phyloP scores from a whole-genome alignment of 164 flowering plant species.

The Aristolochia fimbriata region DNA sequence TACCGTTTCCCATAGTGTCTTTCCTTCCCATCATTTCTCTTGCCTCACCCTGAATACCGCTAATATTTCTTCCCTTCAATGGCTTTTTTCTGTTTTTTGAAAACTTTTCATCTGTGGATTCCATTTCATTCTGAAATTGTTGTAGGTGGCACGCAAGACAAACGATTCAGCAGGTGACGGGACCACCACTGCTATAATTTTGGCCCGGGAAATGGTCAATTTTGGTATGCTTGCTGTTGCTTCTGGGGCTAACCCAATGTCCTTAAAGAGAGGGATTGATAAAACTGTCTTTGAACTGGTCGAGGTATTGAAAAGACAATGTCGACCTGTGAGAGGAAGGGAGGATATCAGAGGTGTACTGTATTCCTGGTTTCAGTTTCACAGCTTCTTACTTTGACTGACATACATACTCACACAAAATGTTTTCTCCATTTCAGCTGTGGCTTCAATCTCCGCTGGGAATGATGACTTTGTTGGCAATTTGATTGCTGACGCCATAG shows the following conservation, averaged over 20 bases:
- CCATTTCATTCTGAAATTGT: background rate
- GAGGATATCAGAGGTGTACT: conserved; percentile 63
- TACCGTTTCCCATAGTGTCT: too few relatives aligned
- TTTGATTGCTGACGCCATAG: conserved; percentile 76
- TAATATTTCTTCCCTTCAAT: too few relatives aligned
- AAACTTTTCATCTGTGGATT: too few relatives aligned
- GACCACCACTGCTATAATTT: conserved; percentile 84
- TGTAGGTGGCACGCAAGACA: conserved; percentile 75
- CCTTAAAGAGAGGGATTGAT: conserved; percentile 82
- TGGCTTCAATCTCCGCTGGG: conserved; percentile 90
- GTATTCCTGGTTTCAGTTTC: background rate
- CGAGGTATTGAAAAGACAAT: conserved; percentile 38
- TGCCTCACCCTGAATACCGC: too few relatives aligned
- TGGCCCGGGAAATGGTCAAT: conserved; percentile 71
- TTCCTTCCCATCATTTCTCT: too few relatives aligned
- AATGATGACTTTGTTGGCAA: conserved; percentile 81
- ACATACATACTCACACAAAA: background rate
- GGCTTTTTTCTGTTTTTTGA: too few relatives aligned
- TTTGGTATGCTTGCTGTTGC: conserved; percentile 63
- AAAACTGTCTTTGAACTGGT: conserved; percentile 72
- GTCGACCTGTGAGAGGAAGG: conserved; percentile 50
- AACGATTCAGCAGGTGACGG: conserved; percentile 96
- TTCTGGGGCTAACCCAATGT: conserved; percentile 80
- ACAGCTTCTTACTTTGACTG: background rate
- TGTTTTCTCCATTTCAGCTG: conserved; percentile 40